Evolutionary conservation across 345 rosid species (phyloP).

Genomic region (Turnera subulata): DNA sequence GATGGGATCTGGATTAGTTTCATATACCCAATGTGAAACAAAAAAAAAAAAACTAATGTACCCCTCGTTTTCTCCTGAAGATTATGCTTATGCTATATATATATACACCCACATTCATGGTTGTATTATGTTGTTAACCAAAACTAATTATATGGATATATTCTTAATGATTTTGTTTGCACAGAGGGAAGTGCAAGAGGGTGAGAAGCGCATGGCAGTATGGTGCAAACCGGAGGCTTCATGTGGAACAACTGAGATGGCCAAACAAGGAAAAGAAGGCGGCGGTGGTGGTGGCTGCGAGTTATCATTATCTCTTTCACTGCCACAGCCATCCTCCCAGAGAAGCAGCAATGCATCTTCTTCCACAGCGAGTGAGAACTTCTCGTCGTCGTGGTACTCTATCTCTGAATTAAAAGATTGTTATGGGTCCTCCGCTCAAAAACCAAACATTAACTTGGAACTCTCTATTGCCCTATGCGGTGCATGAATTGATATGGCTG

Average conservation of each 20-base stretch:
- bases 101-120: too few species aligned
- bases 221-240: too few species aligned
- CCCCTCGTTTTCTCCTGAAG: too few species aligned
- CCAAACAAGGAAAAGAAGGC: conserved; percentile 9
- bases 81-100: too few species aligned
- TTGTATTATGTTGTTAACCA: too few species aligned
- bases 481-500: conserved; percentile 8
- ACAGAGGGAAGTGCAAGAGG: too few species aligned
- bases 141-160: too few species aligned
- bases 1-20: too few species aligned
- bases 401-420: conserved; percentile 37
- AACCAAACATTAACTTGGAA: conserved; percentile 46
- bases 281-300: conserved; percentile 22
- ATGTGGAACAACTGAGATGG: background rate
- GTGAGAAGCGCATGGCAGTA: background rate
- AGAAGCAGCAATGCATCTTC: conserved; percentile 50
- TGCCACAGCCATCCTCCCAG: conserved; percentile 36
- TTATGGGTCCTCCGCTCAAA: conserved; percentile 31
- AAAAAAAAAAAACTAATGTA: too few species aligned
- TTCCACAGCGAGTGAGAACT: conserved; percentile 51
- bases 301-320: conserved; percentile 53
- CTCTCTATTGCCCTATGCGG: conserved; percentile 79
- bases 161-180: too few species aligned
- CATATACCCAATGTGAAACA: too few species aligned
- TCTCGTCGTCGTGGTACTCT: conserved; percentile 51